Evolutionary conservation across 768 basidiomycete species (phyloP), one percentile per base, ranked within the genome.

Genomic region (Tricholoma flavovirens): DNA sequence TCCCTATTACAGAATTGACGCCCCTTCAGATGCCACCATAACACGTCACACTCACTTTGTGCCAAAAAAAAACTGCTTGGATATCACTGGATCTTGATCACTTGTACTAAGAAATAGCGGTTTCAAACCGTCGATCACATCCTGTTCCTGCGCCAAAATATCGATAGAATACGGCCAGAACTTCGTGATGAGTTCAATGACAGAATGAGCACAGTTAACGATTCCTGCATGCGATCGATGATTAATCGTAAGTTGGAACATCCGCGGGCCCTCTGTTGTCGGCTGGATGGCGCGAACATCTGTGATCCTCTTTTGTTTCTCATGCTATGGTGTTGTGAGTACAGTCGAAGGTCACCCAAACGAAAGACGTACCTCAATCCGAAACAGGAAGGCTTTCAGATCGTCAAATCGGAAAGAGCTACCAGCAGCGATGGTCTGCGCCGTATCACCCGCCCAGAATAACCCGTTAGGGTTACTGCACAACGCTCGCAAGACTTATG

Each of bases 371-470:
- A 86, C 88, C 71, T 90, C 86, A 1, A 82, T 66, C 42, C 83
- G 75, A 54, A 77, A 81, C 29, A 87, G 59, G 59, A 86, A 87
- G 0, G 88, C 80, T 63, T 84, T 88, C 54, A 90, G 63, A 42
- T 88, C 86, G 54, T 85, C 72, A 64, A 90, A 90, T 8, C 82
- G 72, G 59, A 90, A 90, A 0, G 85, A 78, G 58, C 84, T 87
- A 2, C 88, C 88, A 1, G 80, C 77, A 0, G 85, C 82, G 36
- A 90, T 90, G 0, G 88, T 87, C 59, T 90, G 88, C 0, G 88
- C 87, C 0, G 88, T 89, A 62, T 90, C 88, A 0, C 88, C 88
- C 0, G 87, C 88, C 85, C 86, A 89, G 59, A 89, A 85, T 24
- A 88, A 67, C 0, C 88, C 87, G 45, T 86, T 72, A 0, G 80